These are phyloP conservation scores for Wickerhamiella domercqiae DNA, from an alignment of 805 yeast species.

Conservation along the genomic window DNA sequence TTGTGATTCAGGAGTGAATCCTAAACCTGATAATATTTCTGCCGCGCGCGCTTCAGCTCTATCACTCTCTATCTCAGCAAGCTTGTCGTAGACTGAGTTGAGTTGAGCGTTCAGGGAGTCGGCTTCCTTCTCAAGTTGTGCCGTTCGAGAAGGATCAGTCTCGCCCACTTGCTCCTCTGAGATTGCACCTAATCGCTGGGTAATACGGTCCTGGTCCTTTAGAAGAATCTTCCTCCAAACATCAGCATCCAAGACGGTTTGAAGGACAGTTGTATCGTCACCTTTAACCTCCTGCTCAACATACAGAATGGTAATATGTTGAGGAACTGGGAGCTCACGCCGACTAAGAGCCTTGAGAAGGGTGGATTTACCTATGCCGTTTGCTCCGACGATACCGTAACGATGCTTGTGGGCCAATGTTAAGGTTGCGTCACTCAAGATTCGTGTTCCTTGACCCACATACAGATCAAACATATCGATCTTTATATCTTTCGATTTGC, in stretches of 20 bases:
- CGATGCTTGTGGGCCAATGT: slow-evolving; percentile 84
- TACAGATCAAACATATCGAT: slow-evolving; percentile 84
- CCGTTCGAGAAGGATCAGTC: slow-evolving; percentile 33
- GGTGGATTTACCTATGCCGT: slow-evolving; percentile 99
- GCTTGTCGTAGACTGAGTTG: slow-evolving; percentile 64
- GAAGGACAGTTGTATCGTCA: slow-evolving; percentile 79
- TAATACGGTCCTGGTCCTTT: slow-evolving; percentile 45
- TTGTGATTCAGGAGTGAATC: slow-evolving; percentile 83
- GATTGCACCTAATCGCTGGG: slow-evolving; percentile 61
- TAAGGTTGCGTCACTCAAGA: slow-evolving; percentile 72
- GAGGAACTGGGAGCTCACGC: slow-evolving; percentile 87
- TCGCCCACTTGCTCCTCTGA: slow-evolving; percentile 54
- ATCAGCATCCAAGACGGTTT: slow-evolving; percentile 96
- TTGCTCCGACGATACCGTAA: slow-evolving; percentile 95
- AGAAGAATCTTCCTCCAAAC: slow-evolving; percentile 93
- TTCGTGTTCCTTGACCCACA: slow-evolving; percentile 92
- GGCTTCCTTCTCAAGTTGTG: slow-evolving; percentile 75
- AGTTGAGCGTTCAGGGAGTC: slow-evolving; percentile 70
- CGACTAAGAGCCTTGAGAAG: slow-evolving; percentile 77
- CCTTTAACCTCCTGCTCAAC: slow-evolving; percentile 97
- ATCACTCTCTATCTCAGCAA: slow-evolving; percentile 88
- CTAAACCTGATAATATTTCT: slow-evolving; percentile 78
- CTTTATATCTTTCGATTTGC: slow-evolving; percentile 93
- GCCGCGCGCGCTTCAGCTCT: slow-evolving; percentile 98
- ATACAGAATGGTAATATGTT: slow-evolving; percentile 86